Evolutionary conservation across 2,329 filamentous ascomycete genomes (phyloP).

Genomic region (Cytospora mali): DNA sequence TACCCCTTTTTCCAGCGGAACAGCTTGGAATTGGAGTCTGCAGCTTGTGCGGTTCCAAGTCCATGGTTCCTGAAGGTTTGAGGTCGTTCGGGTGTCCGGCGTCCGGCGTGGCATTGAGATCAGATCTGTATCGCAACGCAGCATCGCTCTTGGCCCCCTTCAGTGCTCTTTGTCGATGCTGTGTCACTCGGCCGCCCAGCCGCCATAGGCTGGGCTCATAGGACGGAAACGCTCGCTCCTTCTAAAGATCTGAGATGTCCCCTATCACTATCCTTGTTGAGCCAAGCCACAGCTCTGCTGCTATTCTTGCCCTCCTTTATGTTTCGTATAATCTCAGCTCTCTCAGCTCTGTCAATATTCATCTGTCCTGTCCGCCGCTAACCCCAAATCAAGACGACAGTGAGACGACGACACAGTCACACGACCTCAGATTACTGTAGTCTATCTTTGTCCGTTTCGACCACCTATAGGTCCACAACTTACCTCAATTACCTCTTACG

Average conservation of each 20-base stretch:
- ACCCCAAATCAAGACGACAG: slow-evolving; percentile 21
- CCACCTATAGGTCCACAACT: background rate
- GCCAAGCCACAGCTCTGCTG: slow-evolving; percentile 11
- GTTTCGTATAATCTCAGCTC: background rate
- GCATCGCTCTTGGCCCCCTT: background rate
- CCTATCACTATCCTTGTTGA: slow-evolving; percentile 6
- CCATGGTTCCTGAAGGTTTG: too few species aligned
- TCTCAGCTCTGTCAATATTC: background rate
- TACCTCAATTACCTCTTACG: background rate
- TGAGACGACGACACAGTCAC: slow-evolving; percentile 10
- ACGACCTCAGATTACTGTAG: slow-evolving; percentile 17
- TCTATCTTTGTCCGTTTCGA: slow-evolving; percentile 1
- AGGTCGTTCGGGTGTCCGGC: too few species aligned
- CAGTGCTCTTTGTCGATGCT: background rate
- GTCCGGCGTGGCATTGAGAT: too few species aligned
- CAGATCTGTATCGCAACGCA: too few species aligned
- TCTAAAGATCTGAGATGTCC: background rate
- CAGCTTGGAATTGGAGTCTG: background rate
- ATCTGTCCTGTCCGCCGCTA: slow-evolving; percentile 22
- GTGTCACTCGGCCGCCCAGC: background rate
- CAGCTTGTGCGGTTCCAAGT: too few species aligned
- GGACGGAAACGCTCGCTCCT: slow-evolving; percentile 3
- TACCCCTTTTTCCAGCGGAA: background rate
- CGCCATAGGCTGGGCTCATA: too few species aligned
- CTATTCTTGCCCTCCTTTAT: background rate